Percentiles rank a stretch among this genome's conserved stretches.
phyloP scores from a whole-genome alignment of 116 monocot genomes.

The Papilionanthe hybrid region DNA sequence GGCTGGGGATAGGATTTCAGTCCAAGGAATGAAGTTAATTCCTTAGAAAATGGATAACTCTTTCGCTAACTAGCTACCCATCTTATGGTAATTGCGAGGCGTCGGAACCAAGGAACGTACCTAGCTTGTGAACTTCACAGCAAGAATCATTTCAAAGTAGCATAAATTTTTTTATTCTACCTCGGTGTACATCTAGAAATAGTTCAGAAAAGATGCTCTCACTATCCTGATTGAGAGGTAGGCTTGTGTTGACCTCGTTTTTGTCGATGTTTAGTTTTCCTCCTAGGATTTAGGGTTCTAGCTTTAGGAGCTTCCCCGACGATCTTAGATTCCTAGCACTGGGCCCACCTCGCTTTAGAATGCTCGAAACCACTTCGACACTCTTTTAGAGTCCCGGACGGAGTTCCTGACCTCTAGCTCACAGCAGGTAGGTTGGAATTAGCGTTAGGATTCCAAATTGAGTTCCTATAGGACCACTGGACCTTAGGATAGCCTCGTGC shows the following conservation, averaged over 20 bases:
- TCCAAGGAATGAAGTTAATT: background rate
- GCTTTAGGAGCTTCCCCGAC: no score
- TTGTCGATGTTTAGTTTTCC: no score
- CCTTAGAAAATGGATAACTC: background rate
- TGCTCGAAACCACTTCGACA: no score
- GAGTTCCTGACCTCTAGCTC: no score
- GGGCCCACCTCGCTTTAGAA: no score
- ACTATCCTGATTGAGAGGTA: background rate
- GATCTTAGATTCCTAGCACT: no score
- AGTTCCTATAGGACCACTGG: no score
- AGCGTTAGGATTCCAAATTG: no score
- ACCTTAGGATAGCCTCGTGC: no score
- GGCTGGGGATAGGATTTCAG: background rate
- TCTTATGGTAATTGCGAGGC: background rate
- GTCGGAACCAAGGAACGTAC: background rate
- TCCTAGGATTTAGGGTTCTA: no score
- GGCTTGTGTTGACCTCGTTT: background rate
- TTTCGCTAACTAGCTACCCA: background rate
- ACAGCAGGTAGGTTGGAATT: no score
- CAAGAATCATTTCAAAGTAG: background rate
- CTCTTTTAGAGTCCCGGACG: no score
- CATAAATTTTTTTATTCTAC: background rate
- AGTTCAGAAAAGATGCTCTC: background rate
- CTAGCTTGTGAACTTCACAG: background rate
- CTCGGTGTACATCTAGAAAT: background rate